phyloP scores from a whole-genome alignment of 805 yeast species.

The Metschnikowia gelsemii region DNA sequence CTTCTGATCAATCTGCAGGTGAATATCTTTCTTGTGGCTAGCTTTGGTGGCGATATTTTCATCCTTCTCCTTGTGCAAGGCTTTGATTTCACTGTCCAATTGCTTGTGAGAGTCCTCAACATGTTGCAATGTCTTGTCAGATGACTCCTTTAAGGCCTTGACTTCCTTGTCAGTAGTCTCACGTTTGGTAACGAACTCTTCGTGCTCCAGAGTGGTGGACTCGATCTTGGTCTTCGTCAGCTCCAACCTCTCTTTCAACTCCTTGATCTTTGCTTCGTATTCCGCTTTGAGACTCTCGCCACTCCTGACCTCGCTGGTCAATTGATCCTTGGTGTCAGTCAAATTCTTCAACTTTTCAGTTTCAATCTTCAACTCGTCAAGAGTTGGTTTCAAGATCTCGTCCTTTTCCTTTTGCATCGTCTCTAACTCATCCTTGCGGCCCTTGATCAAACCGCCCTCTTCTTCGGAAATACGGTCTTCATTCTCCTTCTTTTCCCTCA shows the following conservation, averaged over 20 bases:
- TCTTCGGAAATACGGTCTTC: conserved; percentile 45
- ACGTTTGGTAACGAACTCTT: conserved; percentile 35
- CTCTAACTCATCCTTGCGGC: conserved; percentile 46
- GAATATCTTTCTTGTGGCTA: conserved; percentile 35
- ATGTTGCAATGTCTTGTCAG: conserved; percentile 27
- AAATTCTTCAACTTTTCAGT: conserved; percentile 48
- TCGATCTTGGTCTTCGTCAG: conserved; percentile 40
- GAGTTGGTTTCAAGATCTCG: conserved; percentile 52
- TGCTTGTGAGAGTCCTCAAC: conserved; percentile 31
- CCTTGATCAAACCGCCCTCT: conserved; percentile 45
- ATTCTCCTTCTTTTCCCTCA: conserved; percentile 47
- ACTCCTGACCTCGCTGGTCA: conserved; percentile 42
- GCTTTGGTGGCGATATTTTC: conserved; percentile 37
- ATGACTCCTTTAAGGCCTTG: conserved; percentile 30
- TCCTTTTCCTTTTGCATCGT: conserved; percentile 54
- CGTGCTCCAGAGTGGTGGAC: conserved; percentile 32
- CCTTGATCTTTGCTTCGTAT: conserved; percentile 43
- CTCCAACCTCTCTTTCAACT: conserved; percentile 45
- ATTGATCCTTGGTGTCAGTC: conserved; percentile 48
- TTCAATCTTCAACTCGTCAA: conserved; percentile 53
- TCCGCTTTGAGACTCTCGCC: conserved; percentile 48
- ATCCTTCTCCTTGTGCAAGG: conserved; percentile 41
- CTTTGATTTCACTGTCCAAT: conserved; percentile 44
- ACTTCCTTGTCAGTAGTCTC: conserved; percentile 41
- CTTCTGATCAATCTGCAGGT: conserved; percentile 29